phyloP scores from a whole-genome alignment of 192 early-diverging fungal genomes.

The Coemansia sp. region DNA sequence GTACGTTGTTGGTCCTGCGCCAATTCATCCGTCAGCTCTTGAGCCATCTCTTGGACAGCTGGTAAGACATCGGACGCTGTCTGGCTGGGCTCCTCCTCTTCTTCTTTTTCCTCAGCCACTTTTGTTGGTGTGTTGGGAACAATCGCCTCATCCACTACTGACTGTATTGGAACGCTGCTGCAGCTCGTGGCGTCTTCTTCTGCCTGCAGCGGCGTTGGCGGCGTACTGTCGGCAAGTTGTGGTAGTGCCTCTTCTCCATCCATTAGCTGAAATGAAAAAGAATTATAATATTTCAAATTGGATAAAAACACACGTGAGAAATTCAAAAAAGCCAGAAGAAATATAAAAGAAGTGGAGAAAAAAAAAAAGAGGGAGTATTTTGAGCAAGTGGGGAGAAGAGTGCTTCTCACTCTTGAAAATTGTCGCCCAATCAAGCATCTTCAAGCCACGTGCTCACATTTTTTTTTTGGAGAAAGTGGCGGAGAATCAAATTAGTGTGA shows the following conservation, averaged over 20 bases:
- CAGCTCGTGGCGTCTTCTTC: background rate
- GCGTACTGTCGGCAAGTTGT: background rate
- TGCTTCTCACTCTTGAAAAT: background rate
- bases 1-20: too few species aligned
- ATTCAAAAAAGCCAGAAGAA: background rate
- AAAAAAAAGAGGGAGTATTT: background rate
- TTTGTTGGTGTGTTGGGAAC: background rate
- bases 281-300: background rate
- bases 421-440: background rate
- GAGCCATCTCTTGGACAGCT: background rate
- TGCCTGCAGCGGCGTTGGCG: background rate
- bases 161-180: background rate
- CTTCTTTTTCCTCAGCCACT: background rate
- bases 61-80: background rate
- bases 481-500: background rate
- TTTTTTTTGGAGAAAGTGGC: background rate
- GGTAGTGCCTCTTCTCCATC: background rate
- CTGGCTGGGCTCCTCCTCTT: background rate
- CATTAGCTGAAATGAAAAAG: background rate
- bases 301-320: background rate
- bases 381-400: too few species aligned
- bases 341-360: background rate
- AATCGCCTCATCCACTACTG: background rate
- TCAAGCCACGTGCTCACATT: background rate
- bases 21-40: too few species aligned